A percentile compares a stretch with the other conserved stretches of the same genome.
phyloP scores from a whole-genome alignment of 2,329 filamentous ascomycete genomes.

The Coniochaeta sp. region DNA sequence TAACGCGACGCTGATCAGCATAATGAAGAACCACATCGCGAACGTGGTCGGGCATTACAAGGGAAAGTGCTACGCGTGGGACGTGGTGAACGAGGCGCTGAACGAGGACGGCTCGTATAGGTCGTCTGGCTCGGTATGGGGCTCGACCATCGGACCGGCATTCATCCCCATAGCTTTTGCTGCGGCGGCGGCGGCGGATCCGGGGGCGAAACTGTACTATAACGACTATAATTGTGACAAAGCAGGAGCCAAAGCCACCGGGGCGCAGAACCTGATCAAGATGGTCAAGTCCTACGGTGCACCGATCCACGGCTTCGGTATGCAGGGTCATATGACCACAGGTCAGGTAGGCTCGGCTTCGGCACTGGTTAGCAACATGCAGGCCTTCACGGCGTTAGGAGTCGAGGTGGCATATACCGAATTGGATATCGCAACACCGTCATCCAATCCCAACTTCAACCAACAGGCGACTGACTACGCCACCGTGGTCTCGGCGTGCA shows the following conservation, averaged over 20 bases:
- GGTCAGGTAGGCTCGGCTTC: conserved; percentile 34
- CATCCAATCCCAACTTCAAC: conserved; percentile 23
- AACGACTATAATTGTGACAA: background rate
- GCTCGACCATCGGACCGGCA: conserved; percentile 43
- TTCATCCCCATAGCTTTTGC: conserved; percentile 50
- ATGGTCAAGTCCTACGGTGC: conserved; percentile 33
- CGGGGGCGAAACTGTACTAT: conserved; percentile 37
- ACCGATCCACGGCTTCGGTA: conserved; percentile 50
- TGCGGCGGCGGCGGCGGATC: conserved; percentile 42
- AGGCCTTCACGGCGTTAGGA: conserved; percentile 35
- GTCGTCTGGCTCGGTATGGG: conserved; percentile 35
- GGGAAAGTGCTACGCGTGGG: conserved; percentile 51
- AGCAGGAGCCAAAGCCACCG: conserved; percentile 31
- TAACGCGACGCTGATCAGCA: conserved; percentile 41
- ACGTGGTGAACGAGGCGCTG: conserved; percentile 55
- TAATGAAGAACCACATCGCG: conserved; percentile 48
- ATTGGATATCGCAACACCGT: conserved; percentile 43
- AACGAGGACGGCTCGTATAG: conserved; percentile 47
- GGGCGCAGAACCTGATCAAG: conserved; percentile 30
- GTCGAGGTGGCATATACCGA: conserved; percentile 51
- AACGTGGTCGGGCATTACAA: conserved; percentile 46
- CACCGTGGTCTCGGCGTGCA: conserved; percentile 15
- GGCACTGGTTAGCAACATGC: conserved; percentile 32
- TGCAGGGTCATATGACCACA: conserved; percentile 50
- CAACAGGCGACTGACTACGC: conserved; percentile 37